Conservation (phyloP, 768 basidiomycete genomes). For the Trametes villosa region DNA sequence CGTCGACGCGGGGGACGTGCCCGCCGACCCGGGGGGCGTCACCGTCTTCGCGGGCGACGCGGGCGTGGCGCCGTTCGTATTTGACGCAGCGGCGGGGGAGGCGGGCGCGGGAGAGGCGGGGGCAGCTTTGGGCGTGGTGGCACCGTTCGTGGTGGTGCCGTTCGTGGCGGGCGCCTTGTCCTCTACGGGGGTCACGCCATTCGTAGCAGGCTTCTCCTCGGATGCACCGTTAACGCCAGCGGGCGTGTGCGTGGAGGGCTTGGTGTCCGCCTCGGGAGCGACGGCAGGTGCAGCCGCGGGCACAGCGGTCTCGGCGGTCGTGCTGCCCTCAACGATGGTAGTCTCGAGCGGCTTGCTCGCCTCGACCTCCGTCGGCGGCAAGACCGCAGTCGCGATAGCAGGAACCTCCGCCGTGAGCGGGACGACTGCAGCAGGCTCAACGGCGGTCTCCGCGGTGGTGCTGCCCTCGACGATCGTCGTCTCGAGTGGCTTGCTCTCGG, state of each 20-base stretch:
- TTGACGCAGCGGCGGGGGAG: too few relatives aligned
- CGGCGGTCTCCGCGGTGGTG: slow-evolving; percentile 13
- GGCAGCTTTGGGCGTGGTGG: background rate
- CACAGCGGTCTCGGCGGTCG: slow-evolving; percentile 12
- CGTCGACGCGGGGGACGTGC: slow-evolving; percentile 13
- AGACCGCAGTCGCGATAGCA: background rate
- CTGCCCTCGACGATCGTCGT: slow-evolving; percentile 26
- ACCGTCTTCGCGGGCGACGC: background rate
- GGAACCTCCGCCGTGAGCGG: slow-evolving; percentile 19
- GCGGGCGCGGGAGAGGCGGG: slow-evolving; percentile 6
- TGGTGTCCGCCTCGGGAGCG: background rate
- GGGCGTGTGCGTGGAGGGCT: slow-evolving; percentile 19
- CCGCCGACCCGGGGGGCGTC: slow-evolving; percentile 5
- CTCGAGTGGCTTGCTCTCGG: slow-evolving; percentile 23
- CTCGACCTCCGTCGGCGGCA: slow-evolving; percentile 1
- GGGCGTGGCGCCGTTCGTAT: too few relatives aligned
- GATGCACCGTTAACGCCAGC: slow-evolving; percentile 4
- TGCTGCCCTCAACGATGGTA: slow-evolving; percentile 9
- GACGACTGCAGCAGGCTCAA: slow-evolving; percentile 3
- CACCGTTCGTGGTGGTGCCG: background rate
- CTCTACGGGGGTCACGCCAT: slow-evolving; percentile 12
- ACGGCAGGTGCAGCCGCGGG: slow-evolving; percentile 12
- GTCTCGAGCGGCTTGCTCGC: slow-evolving; percentile 11
- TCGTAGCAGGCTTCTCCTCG: slow-evolving; percentile 21
- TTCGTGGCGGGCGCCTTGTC: slow-evolving; percentile 1